These are phyloP conservation scores for Colletotrichum sp. DNA, from an alignment of 2,329 filamentous ascomycete species.

Conservation along the genomic window DNA sequence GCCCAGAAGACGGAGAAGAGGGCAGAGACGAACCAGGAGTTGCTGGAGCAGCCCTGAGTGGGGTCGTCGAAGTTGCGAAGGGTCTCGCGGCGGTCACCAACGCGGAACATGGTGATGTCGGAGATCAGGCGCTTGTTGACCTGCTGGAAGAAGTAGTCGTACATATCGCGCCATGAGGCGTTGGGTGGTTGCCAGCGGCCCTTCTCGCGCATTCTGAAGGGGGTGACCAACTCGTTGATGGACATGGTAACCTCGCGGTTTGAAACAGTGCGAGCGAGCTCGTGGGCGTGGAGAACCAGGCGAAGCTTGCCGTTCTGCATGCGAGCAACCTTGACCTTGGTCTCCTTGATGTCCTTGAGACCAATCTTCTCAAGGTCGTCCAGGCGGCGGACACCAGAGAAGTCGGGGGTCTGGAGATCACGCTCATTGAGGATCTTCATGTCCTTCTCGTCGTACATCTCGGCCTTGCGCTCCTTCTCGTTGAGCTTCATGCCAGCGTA, in stretches of 20 bases:
- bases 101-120: slow-evolving; percentile 33
- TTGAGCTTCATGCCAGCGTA: slow-evolving; percentile 47
- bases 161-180: slow-evolving; percentile 45
- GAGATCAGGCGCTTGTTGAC: slow-evolving; percentile 35
- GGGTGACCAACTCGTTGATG: slow-evolving; percentile 44
- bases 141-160: slow-evolving; percentile 37
- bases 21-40: slow-evolving; percentile 49
- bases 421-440: slow-evolving; percentile 45
- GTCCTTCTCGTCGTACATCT: slow-evolving; percentile 41
- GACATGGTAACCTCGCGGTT: slow-evolving; percentile 44
- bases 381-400: slow-evolving; percentile 41
- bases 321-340: slow-evolving; percentile 43
- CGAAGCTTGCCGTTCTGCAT: slow-evolving; percentile 51
- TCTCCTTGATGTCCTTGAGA: slow-evolving; percentile 39
- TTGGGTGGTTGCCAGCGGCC: slow-evolving; percentile 44
- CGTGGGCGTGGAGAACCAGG: slow-evolving; percentile 40
- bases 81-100: slow-evolving; percentile 25
- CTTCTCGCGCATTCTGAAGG: slow-evolving; percentile 35
- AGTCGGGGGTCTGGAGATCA: slow-evolving; percentile 47
- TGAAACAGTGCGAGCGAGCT: slow-evolving; percentile 39
- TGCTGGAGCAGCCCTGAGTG: slow-evolving; percentile 44
- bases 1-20: slow-evolving; percentile 52
- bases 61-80: slow-evolving; percentile 43
- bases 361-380: slow-evolving; percentile 46
- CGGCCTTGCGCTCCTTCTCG: slow-evolving; percentile 39